These are phyloP conservation scores for Cryptosporidium xiaoi DNA, from an alignment of 169 alveolate genomes.

Conservation along the genomic window DNA sequence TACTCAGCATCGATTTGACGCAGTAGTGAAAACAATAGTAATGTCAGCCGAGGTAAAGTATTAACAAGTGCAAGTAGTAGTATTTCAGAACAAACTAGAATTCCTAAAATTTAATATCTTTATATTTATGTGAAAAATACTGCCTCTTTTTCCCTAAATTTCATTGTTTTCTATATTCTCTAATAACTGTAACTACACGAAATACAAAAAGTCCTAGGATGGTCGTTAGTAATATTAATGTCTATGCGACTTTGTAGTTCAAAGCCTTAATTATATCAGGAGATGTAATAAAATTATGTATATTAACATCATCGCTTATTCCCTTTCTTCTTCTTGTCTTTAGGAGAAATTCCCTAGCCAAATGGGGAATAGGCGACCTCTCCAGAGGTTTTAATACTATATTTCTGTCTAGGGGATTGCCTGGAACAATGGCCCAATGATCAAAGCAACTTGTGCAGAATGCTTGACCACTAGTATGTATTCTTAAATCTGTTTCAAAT, in stretches of 20 bases:
- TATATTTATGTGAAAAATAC: too few species aligned
- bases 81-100: too few species aligned
- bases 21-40: too few species aligned
- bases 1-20: too few species aligned
- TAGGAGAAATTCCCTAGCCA: slow-evolving; percentile 98
- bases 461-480: slow-evolving; percentile 97
- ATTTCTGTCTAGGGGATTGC: slow-evolving; percentile 98
- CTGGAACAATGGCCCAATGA: slow-evolving; percentile 97
- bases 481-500: slow-evolving; percentile 98
- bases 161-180: too few species aligned
- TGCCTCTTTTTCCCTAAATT: too few species aligned
- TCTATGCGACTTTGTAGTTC: slow-evolving; percentile 2
- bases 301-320: slow-evolving; percentile 86
- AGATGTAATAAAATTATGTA: slow-evolving; percentile 54
- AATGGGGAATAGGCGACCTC: slow-evolving; percentile 96
- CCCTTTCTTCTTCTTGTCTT: slow-evolving; percentile 99
- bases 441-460: slow-evolving; percentile 95
- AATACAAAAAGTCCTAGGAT: background rate
- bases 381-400: slow-evolving; percentile 94
- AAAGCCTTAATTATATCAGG: slow-evolving; percentile 55
- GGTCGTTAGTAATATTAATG: background rate
- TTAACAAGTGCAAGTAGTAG: too few species aligned
- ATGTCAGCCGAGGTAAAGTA: too few species aligned
- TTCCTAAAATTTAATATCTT: too few species aligned
- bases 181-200: background rate